Conservation (phyloP, 352 stramenopile species). For the Saprolegnia parasitica region DNA sequence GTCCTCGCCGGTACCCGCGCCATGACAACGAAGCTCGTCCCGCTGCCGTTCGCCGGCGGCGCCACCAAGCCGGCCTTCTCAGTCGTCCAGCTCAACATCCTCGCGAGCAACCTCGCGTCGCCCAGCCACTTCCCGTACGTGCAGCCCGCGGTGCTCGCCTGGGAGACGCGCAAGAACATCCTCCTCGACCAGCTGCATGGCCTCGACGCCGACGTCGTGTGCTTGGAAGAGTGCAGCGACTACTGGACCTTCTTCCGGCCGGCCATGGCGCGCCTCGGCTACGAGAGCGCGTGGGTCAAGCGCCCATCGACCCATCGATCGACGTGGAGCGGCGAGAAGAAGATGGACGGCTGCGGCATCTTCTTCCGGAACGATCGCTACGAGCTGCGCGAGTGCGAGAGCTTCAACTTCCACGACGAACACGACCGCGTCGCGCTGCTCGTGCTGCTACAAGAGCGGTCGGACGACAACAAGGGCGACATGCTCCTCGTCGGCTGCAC, state of each 20-base stretch:
- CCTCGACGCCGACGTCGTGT: conserved; percentile 76
- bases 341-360: conserved; percentile 82
- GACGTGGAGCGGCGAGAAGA: conserved; percentile 84
- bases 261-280: conserved; percentile 60
- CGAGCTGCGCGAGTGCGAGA: conserved; percentile 79
- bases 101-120: conserved; percentile 80
- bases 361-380: conserved; percentile 85
- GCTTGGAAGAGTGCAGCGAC: conserved; percentile 81
- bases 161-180: conserved; percentile 75
- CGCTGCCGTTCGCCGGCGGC: conserved; percentile 6
- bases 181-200: conserved; percentile 67
- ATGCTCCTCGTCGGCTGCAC: conserved; percentile 71
- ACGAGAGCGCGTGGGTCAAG: conserved; percentile 84
- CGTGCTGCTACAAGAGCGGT: conserved; percentile 74
- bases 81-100: conserved; percentile 63
- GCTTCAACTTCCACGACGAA: conserved; percentile 80
- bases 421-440: conserved; percentile 83
- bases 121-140: conserved; percentile 85
- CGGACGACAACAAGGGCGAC: conserved; percentile 58
- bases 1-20: background rate
- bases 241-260: conserved; percentile 88
- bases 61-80: conserved; percentile 14
- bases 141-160: conserved; percentile 73
- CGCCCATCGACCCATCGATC: conserved; percentile 77
- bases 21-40: background rate